phyloP scores from a whole-genome alignment of 2,329 filamentous ascomycete species.

The Cordyceps cateniannulata region DNA sequence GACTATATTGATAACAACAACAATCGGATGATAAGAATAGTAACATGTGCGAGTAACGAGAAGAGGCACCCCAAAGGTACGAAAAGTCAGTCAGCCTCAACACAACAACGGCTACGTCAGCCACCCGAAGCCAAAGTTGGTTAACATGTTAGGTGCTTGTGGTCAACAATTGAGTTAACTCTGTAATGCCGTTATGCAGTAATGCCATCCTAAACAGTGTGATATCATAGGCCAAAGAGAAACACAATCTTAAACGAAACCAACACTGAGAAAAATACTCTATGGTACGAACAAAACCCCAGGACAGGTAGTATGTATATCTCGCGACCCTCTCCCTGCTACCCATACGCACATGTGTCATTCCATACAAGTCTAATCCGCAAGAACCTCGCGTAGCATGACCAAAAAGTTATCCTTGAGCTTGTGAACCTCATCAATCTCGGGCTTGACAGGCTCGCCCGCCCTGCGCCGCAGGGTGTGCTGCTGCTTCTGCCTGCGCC shows the following conservation, averaged over 20 bases:
- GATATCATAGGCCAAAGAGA: slow-evolving; percentile 6
- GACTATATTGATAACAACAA: no score
- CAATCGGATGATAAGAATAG: no score
- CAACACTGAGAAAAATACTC: background rate
- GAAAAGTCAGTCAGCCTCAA: no score
- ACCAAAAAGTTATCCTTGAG: slow-evolving; percentile 71
- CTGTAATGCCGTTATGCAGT: background rate
- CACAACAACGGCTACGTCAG: no score
- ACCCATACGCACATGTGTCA: background rate
- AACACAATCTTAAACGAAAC: background rate
- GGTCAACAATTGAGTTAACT: no score
- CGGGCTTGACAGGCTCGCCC: slow-evolving; percentile 77
- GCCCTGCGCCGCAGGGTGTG: slow-evolving; percentile 74
- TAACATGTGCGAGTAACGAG: no score
- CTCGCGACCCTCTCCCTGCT: background rate
- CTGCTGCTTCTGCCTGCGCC: slow-evolving; percentile 66
- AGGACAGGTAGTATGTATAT: background rate
- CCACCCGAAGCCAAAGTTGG: no score
- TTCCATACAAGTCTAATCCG: slow-evolving; percentile 45
- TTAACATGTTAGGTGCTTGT: no score
- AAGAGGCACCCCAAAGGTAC: no score
- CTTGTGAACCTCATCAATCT: slow-evolving; percentile 72
- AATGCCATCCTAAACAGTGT: background rate
- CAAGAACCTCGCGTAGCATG: slow-evolving; percentile 77
- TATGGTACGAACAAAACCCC: background rate